Conservation (phyloP, 345 rosid genomes). For the Salix dunnii region DNA sequence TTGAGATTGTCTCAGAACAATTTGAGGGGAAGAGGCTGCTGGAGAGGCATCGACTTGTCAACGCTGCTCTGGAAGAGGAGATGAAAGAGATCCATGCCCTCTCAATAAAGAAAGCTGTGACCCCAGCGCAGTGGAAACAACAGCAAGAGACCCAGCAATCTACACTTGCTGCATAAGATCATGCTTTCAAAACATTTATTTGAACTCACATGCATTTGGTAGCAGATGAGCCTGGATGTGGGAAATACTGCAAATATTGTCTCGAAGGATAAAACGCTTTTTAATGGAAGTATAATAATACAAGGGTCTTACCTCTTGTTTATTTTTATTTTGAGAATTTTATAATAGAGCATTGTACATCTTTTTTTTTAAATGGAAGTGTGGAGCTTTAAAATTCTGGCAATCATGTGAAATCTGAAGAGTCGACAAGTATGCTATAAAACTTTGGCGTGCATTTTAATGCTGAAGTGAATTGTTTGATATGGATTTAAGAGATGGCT, state of each 20-base stretch:
- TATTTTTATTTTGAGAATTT: no score
- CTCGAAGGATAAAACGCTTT: background rate
- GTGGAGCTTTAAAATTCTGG: no score
- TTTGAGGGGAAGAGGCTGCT: constrained; percentile 86
- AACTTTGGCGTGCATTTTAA: no score
- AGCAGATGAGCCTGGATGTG: background rate
- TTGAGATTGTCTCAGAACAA: constrained; percentile 68
- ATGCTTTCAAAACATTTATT: background rate
- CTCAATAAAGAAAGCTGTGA: constrained; percentile 69
- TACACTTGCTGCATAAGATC: constrained; percentile 26
- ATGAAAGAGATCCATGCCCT: constrained; percentile 90
- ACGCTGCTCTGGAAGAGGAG: constrained; percentile 73
- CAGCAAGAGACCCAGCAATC: constrained; percentile 49
- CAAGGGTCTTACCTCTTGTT: no score
- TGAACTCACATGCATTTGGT: background rate
- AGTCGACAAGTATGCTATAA: no score
- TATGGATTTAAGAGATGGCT: no score
- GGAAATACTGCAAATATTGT: background rate
- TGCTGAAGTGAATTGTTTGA: no score
- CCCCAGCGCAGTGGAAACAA: constrained; percentile 71
- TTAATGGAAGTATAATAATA: background rate
- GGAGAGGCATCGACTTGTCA: constrained; percentile 80
- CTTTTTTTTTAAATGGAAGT: no score
- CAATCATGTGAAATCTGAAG: no score
- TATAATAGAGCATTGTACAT: no score